Conservation (phyloP, 2,329 filamentous ascomycete genomes). For the Colletotrichum navitas region DNA sequence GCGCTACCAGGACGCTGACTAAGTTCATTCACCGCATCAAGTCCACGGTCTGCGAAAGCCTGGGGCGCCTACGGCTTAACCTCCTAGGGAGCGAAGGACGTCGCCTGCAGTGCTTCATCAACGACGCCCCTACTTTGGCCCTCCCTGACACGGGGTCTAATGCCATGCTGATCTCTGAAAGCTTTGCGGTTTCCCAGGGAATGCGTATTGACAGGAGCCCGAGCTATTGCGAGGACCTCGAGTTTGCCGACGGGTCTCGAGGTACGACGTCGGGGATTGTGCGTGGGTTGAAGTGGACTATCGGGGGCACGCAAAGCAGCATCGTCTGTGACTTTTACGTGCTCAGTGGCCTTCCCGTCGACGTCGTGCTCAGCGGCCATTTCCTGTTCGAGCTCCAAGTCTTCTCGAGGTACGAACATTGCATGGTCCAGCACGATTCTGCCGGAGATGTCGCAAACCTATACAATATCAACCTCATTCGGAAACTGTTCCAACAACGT, state of each 20-base stretch:
- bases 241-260: neutral
- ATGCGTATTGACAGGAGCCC: neutral
- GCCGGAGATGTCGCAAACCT: neutral
- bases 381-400: conserved; percentile 3
- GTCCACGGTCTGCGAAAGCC: neutral
- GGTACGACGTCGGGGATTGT: neutral
- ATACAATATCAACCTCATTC: neutral
- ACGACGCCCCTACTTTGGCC: neutral
- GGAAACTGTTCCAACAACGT: neutral
- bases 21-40: neutral
- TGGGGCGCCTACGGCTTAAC: neutral
- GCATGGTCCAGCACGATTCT: neutral
- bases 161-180: neutral
- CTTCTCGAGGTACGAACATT: neutral
- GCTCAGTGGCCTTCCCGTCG: neutral
- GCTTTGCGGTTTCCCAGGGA: neutral
- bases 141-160: conserved; percentile 5
- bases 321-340: conserved; percentile 6
- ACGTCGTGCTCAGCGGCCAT: neutral
- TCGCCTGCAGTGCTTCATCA: neutral
- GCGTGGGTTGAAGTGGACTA: neutral
- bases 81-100: neutral
- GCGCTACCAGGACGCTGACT: neutral
- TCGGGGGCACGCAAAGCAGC: neutral
- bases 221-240: neutral